Conservation (phyloP, 768 basidiomycete species). For the Porpolomopsis calyptriformis region DNA sequence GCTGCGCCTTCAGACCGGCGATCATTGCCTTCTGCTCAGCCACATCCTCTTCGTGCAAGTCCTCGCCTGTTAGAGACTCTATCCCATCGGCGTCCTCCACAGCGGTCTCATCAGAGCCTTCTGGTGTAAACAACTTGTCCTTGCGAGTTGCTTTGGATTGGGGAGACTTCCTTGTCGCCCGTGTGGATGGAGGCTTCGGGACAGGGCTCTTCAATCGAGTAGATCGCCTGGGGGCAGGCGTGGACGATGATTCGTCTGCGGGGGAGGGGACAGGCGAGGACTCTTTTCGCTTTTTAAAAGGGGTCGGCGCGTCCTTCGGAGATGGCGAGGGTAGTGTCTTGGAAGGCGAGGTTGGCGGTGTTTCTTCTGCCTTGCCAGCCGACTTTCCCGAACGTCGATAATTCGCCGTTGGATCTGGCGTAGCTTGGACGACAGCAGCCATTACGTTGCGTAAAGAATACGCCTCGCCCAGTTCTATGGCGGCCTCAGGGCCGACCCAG, state of each 20-base stretch:
- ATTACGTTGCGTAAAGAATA: constrained; percentile 59
- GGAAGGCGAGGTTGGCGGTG: constrained; percentile 17
- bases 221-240: constrained; percentile 25
- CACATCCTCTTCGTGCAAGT: constrained; percentile 61
- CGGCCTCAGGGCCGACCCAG: constrained; percentile 66
- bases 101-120: constrained; percentile 43
- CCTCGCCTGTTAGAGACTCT: constrained; percentile 47
- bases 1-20: constrained; percentile 55
- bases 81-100: constrained; percentile 48
- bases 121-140: constrained; percentile 26
- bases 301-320: constrained; percentile 22
- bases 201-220: constrained; percentile 34
- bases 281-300: constrained; percentile 59
- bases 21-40: constrained; percentile 72
- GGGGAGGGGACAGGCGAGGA: constrained; percentile 33
- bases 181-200: constrained; percentile 21
- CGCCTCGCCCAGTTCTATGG: constrained; percentile 52
- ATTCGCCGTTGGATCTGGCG: constrained; percentile 64
- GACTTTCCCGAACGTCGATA: constrained; percentile 64
- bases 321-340: constrained; percentile 15
- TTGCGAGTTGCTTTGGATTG: constrained; percentile 19
- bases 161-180: constrained; percentile 5
- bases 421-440: constrained; percentile 53
- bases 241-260: constrained; percentile 36
- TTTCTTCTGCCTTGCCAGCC: constrained; percentile 25